These are phyloP conservation scores for Canariomyces notabilis DNA, from an alignment of 2,329 filamentous ascomycete genomes.

Conservation along the genomic window DNA sequence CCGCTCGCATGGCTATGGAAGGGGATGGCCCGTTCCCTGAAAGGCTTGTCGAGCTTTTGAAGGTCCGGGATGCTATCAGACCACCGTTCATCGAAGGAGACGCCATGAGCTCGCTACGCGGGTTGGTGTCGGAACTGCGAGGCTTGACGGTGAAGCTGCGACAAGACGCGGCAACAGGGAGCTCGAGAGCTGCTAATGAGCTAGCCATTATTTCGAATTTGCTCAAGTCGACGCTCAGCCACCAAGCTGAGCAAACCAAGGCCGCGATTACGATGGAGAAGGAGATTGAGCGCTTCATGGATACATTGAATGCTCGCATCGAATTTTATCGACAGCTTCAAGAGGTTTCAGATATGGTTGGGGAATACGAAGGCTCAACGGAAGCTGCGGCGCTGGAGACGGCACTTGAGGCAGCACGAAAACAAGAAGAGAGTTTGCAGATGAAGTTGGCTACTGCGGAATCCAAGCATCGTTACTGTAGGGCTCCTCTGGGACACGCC, in stretches of 20 bases:
- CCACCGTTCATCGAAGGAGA: slow-evolving; percentile 33
- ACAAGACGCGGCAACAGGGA: slow-evolving; percentile 50
- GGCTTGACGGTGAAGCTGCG: slow-evolving; percentile 56
- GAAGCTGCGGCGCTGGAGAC: slow-evolving; percentile 50
- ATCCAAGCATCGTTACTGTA: slow-evolving; percentile 70
- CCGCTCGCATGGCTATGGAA: slow-evolving; percentile 54
- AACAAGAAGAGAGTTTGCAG: slow-evolving; percentile 47
- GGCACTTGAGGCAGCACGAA: slow-evolving; percentile 37
- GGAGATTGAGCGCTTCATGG: slow-evolving; percentile 71
- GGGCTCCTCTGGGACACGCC: slow-evolving; percentile 26
- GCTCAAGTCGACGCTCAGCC: slow-evolving; percentile 54
- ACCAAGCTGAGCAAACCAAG: slow-evolving; percentile 49
- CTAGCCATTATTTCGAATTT: slow-evolving; percentile 59
- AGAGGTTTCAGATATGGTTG: slow-evolving; percentile 81
- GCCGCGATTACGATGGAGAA: slow-evolving; percentile 48
- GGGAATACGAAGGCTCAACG: slow-evolving; percentile 61
- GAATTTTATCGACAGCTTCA: slow-evolving; percentile 92
- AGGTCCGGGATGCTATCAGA: slow-evolving; percentile 42
- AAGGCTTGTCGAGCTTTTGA: slow-evolving; percentile 49
- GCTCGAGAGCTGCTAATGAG: slow-evolving; percentile 56
- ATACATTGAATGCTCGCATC: slow-evolving; percentile 76
- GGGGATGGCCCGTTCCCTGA: slow-evolving; percentile 68
- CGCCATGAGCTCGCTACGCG: slow-evolving; percentile 61
- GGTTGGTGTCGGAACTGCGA: slow-evolving; percentile 64
- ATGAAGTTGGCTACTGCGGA: slow-evolving; percentile 57